Conservation (phyloP, 257 asterid species). For the Jacaranda mimosifolia region DNA sequence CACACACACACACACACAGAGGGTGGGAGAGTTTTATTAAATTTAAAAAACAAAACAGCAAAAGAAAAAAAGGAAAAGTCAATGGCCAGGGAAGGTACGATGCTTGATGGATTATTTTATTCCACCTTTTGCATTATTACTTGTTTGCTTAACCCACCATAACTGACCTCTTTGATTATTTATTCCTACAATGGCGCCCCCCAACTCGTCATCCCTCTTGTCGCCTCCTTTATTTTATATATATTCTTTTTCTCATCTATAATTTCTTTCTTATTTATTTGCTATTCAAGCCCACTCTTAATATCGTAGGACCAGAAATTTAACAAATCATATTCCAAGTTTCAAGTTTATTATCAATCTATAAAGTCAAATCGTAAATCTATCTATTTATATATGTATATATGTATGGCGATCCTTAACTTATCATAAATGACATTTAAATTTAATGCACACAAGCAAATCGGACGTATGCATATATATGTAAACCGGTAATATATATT, state of each 20-base stretch:
- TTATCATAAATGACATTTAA: no score
- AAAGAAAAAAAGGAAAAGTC: slow-evolving; percentile 19
- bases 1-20: no score
- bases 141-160: slow-evolving; percentile 26
- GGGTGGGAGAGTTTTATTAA: not conserved
- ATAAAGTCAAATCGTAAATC: slow-evolving; percentile 22
- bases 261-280: not conserved
- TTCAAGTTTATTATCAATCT: slow-evolving; percentile 10
- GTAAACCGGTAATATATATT: no score
- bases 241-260: not conserved
- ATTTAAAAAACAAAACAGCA: no score
- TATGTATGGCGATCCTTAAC: not conserved
- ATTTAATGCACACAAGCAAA: not conserved
- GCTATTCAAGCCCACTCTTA: not conserved
- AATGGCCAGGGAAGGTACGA: slow-evolving; percentile 35
- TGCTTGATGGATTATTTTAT: not conserved
- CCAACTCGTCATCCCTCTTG: slow-evolving; percentile 23
- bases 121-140: slow-evolving; percentile 37
- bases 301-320: not conserved
- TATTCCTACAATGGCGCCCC: slow-evolving; percentile 12
- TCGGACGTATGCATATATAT: no score
- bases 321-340: slow-evolving; percentile 11
- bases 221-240: not conserved
- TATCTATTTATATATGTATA: not conserved
- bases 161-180: slow-evolving; percentile 1